Evolutionary conservation across 257 asterid genomes (phyloP), one percentile per base, ranked within the genome.

Genomic region (Nyctanthes arbortristis): DNA sequence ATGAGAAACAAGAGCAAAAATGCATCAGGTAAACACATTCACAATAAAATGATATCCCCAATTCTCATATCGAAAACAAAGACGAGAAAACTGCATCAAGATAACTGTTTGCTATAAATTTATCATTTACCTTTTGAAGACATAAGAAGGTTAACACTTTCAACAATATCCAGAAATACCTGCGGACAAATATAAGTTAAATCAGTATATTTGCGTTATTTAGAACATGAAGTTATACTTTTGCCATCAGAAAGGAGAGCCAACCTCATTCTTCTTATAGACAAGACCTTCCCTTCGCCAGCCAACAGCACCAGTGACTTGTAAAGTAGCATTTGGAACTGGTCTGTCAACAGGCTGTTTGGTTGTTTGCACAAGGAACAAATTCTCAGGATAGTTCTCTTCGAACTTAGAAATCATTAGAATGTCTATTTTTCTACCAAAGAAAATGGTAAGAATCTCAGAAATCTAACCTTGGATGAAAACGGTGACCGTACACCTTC

Each of bases 221-320:
- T 55, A 11, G 32, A 18, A 47, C 32, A 61, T 32, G 54, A 65
- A 74, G 30, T 32, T 62, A 35, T 33, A n/a, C n/a, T n/a, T n/a
- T n/a, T n/a, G 57, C 29, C 29, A 67, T 9, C 32, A 47, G 66
- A 69, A 31, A 70, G 35, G 67, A 73, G 65, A 70, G 64, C 14
- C 63, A 32, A 93, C 99, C 99, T 94, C 99, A 76, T 94, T 94
- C 83, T 94, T 94, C 87, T 94, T 94, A 75, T 94, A 94, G 29
- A 73, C 85, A 67, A 94, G 97, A 61, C 99, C 99, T 84, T 94
- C 97, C 79, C 99, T 87, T 39, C 97, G 95, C 99, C 99, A 94
- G 62, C 99, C 99, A 86, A 94, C 99, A 79, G 99, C 99, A 74
- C 99, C 99, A 32, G 99, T 91, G 76, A 91, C 99, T 86, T 91